A percentile compares a stretch with the other conserved stretches of the same genome.
Evolutionary conservation across 2,329 filamentous ascomycete genomes (phyloP).

Genomic region (Trichoderma sp.): DNA sequence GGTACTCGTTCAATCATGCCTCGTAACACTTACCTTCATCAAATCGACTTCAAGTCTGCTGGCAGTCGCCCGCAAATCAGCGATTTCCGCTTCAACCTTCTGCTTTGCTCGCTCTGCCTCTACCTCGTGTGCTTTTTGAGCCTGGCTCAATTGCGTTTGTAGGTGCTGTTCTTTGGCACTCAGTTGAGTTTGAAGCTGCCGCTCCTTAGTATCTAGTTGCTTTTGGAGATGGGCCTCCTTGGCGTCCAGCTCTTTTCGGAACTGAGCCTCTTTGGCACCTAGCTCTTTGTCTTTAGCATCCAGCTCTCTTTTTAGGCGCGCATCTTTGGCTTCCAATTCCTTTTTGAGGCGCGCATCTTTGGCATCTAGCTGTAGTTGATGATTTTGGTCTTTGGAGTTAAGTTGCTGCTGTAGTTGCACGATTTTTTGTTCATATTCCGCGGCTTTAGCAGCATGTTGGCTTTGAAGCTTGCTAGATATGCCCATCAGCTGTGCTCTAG

Average conservation of each 20-base stretch:
- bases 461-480: constrained; percentile 36
- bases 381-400: not conserved
- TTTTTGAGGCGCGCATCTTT: not conserved
- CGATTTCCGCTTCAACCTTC: constrained; percentile 60
- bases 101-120: constrained; percentile 53
- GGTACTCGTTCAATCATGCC: not conserved
- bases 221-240: constrained; percentile 37
- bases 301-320: constrained; percentile 37
- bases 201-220: constrained; percentile 29
- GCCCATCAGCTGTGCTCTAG: constrained; percentile 24
- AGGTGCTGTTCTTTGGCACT: constrained; percentile 34
- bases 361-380: not conserved
- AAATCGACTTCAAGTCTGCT: constrained; percentile 63
- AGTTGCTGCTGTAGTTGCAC: constrained; percentile 27
- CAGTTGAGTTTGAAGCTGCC: constrained; percentile 23
- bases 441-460: constrained; percentile 35
- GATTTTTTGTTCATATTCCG: constrained; percentile 32
- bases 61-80: constrained; percentile 63
- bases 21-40: constrained; percentile 51
- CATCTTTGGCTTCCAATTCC: constrained; percentile 28
- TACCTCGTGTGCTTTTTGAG: constrained; percentile 50
- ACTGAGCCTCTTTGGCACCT: not conserved
- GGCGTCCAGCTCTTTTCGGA: not conserved
- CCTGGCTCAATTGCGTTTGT: constrained; percentile 35
- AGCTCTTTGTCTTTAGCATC: not conserved